These are phyloP conservation scores for Gossypium longicalyx DNA, from an alignment of 345 rosid species.

Conservation along the genomic window DNA sequence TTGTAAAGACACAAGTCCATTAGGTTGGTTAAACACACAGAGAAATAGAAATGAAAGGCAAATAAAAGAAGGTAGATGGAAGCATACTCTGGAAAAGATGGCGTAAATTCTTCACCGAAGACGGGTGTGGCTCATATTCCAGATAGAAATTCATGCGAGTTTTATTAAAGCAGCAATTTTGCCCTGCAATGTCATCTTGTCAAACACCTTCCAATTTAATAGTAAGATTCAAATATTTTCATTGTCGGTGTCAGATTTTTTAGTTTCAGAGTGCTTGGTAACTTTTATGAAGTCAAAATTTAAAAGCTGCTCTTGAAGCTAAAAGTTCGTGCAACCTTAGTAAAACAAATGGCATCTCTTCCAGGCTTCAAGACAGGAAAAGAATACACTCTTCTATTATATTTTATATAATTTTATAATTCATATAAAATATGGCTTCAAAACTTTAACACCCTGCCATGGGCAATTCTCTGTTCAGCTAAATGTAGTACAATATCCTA, in stretches of 20 bases:
- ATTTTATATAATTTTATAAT: not conserved
- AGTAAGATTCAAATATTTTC: not conserved
- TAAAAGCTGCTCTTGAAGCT: not conserved
- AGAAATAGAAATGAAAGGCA: not conserved
- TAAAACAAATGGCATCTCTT: not conserved
- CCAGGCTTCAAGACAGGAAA: not conserved
- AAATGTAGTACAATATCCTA: not conserved
- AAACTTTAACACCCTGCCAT: not conserved
- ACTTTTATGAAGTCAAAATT: not conserved
- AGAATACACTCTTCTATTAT: not conserved
- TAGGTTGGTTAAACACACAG: not conserved
- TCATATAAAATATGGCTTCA: not conserved
- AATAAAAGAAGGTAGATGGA: conserved; percentile 6
- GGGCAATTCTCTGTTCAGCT: not conserved
- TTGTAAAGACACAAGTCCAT: not conserved
- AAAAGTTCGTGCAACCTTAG: not conserved
- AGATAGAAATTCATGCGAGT: conserved; percentile 61
- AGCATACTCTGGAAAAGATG: conserved; percentile 89
- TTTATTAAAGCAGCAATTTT: conserved; percentile 76
- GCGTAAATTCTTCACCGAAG: conserved; percentile 76
- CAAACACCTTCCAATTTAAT: conserved; percentile 2
- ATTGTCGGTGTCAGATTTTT: not conserved
- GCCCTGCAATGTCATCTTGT: conserved; percentile 44
- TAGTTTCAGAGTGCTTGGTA: not conserved
- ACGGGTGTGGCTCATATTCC: conserved; percentile 84